phyloP scores from a whole-genome alignment of 495 filamentous ascomycete genomes.

The Hamigera avellanea region DNA sequence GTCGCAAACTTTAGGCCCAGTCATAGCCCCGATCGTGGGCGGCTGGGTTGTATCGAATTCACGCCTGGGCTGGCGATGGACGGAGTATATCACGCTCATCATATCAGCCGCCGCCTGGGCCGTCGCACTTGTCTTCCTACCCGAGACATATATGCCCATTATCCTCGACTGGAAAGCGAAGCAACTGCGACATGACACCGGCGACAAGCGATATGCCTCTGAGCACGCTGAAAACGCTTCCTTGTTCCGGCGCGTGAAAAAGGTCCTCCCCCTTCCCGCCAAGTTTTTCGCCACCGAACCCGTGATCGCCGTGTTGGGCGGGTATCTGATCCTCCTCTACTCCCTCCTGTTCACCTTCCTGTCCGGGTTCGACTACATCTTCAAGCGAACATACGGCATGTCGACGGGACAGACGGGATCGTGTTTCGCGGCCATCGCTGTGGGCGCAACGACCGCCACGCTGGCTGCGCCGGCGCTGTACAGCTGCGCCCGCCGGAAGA shows the following conservation, averaged over 20 bases:
- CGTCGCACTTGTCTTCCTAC: constrained; percentile 22
- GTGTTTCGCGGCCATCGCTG: constrained; percentile 40
- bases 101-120: constrained; percentile 20
- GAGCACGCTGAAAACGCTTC: constrained; percentile 3
- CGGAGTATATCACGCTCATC: constrained; percentile 31
- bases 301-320: constrained; percentile 34
- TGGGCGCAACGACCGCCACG: constrained; percentile 35
- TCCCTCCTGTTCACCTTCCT: constrained; percentile 52
- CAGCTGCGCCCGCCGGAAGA: constrained; percentile 8
- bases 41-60: constrained; percentile 21
- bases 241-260: background rate
- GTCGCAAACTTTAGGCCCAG: too few species aligned
- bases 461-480: constrained; percentile 38
- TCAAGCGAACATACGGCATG: constrained; percentile 40
- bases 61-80: constrained; percentile 26
- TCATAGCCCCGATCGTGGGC: constrained; percentile 27
- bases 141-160: constrained; percentile 32
- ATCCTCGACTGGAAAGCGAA: constrained; percentile 32
- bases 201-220: constrained; percentile 20
- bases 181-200: constrained; percentile 25
- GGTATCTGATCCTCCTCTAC: constrained; percentile 49
- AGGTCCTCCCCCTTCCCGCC: background rate
- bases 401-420: constrained; percentile 36
- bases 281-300: constrained; percentile 13
- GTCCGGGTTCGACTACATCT: constrained; percentile 49